phyloP scores from a whole-genome alignment of 352 stramenopile genomes.

The Pythium oligandrum region DNA sequence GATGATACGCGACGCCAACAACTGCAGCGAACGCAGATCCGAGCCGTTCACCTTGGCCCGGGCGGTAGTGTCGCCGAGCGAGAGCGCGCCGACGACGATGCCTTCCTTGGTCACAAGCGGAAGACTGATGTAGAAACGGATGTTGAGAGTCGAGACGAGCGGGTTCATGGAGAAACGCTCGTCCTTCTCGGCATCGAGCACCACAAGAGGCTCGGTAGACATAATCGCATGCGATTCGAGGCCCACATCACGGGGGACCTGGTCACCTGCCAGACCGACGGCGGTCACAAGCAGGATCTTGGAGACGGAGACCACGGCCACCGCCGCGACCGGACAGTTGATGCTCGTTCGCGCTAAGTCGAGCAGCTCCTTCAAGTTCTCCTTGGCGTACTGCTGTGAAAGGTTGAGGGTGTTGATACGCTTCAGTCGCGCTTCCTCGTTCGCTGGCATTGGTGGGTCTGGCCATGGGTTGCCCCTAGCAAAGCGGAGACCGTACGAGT shows the following conservation, averaged over 20 bases:
- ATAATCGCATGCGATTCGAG: slow-evolving; percentile 77
- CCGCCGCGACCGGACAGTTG: slow-evolving; percentile 60
- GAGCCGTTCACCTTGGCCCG: slow-evolving; percentile 59
- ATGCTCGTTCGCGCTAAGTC: slow-evolving; percentile 66
- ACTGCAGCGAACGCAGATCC: slow-evolving; percentile 61
- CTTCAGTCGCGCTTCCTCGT: slow-evolving; percentile 49
- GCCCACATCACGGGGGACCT: slow-evolving; percentile 70
- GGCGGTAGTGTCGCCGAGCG: slow-evolving; percentile 57
- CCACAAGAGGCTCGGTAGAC: slow-evolving; percentile 58
- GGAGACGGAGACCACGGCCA: slow-evolving; percentile 64
- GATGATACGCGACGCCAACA: slow-evolving; percentile 63
- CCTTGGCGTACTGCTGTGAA: slow-evolving; percentile 72
- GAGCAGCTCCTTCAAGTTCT: slow-evolving; percentile 64
- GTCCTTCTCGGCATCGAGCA: slow-evolving; percentile 74
- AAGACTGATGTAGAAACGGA: slow-evolving; percentile 77
- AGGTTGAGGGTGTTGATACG: slow-evolving; percentile 67
- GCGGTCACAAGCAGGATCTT: slow-evolving; percentile 76
- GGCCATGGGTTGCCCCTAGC: slow-evolving; percentile 72
- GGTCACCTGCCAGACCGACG: slow-evolving; percentile 67
- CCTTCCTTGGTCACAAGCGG: slow-evolving; percentile 69
- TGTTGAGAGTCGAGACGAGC: slow-evolving; percentile 57
- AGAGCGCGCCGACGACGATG: slow-evolving; percentile 65
- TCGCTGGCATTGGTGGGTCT: slow-evolving; percentile 52
- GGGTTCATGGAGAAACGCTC: slow-evolving; percentile 76
- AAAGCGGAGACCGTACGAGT: slow-evolving; percentile 67